Conservation (phyloP, 352 stramenopile species). For the Phytophthora podocarpi region DNA sequence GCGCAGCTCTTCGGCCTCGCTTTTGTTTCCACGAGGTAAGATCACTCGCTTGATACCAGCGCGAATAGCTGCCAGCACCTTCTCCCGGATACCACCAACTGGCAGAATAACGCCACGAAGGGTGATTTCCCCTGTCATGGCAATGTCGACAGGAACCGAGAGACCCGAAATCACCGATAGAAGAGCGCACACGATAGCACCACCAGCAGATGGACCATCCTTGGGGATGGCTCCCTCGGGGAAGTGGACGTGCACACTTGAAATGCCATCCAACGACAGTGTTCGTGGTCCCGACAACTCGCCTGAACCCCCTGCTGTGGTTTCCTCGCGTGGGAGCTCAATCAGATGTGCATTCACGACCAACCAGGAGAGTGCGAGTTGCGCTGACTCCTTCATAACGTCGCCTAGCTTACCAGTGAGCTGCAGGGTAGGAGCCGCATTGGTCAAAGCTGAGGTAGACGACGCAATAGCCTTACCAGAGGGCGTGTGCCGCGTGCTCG, state of each 20-base stretch:
- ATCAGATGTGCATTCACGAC: conserved; percentile 65
- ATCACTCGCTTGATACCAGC: conserved; percentile 87
- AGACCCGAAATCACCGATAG: conserved; percentile 75
- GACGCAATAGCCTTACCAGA: conserved; percentile 16
- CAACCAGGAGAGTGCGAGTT: conserved; percentile 86
- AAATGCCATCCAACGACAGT: conserved; percentile 59
- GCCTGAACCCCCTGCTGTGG: not conserved
- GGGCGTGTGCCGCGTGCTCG: conserved; percentile 51
- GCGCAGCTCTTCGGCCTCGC: conserved; percentile 72
- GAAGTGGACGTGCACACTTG: conserved; percentile 89
- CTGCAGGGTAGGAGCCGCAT: conserved; percentile 47
- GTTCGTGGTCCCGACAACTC: conserved; percentile 26
- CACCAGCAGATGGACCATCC: conserved; percentile 87
- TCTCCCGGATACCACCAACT: conserved; percentile 91
- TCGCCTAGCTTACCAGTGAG: conserved; percentile 82
- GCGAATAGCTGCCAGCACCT: conserved; percentile 86
- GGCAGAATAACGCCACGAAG: conserved; percentile 89
- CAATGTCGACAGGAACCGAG: conserved; percentile 76
- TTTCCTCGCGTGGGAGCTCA: conserved; percentile 39
- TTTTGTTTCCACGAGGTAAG: conserved; percentile 73
- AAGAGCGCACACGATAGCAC: conserved; percentile 87
- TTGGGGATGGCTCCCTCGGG: conserved; percentile 90
- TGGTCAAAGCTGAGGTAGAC: conserved; percentile 23
- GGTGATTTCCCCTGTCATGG: conserved; percentile 91
- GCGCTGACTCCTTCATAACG: conserved; percentile 90